Evolutionary conservation across 148 eudicot species (phyloP), one percentile per base, ranked within the genome.

Genomic region (Mesembryanthemum crystallinum): DNA sequence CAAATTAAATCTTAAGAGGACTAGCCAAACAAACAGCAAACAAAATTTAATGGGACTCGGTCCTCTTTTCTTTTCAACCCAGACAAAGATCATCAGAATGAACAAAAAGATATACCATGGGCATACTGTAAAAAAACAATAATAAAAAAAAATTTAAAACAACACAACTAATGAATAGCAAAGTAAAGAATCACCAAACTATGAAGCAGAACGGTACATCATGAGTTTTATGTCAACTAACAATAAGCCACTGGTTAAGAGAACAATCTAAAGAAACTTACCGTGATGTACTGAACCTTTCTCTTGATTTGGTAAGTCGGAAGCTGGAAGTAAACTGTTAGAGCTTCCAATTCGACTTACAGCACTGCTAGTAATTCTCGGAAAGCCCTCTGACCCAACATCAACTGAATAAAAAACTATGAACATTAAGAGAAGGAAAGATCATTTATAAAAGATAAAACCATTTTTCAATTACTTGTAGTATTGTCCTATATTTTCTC

Each of bases 271-370:
- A n/a, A 43, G 27, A 69, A 69, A 47, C 58, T 75, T 88, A 93
- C 97, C 94, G 77, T 88, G 92, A 78, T 71, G 74, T 60, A 67
- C 59, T 69, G 90, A 82, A 72, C 80, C 78, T 75, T 80, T 85
- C 64, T 83, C 89, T 71, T 80, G 82, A 64, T 83, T 81, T 42
- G 76, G 29, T 75, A 88, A 68, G 76, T 88, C 91, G 30, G 89
- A 82, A 76, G 65, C 77, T 35, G 85, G 80, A 39, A 73, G 55
- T 57, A 80, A 73, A 81, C 82, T 83, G 67, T 77, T 78, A 15
- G 89, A 87, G 86, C 87, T 86, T 69, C 82, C 88, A 55, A 73
- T 73, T n/a, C n/a, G n/a, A n/a, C n/a, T n/a, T n/a, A n/a, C n/a
- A n/a, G n/a, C n/a, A 63, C 70, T 75, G 62, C 85, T 69, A 64